Percentiles rank a stretch among this genome's conserved stretches.
These are phyloP conservation scores for Kwoniella dejecticola DNA, from an alignment of 768 basidiomycete species.

Conservation along the genomic window DNA sequence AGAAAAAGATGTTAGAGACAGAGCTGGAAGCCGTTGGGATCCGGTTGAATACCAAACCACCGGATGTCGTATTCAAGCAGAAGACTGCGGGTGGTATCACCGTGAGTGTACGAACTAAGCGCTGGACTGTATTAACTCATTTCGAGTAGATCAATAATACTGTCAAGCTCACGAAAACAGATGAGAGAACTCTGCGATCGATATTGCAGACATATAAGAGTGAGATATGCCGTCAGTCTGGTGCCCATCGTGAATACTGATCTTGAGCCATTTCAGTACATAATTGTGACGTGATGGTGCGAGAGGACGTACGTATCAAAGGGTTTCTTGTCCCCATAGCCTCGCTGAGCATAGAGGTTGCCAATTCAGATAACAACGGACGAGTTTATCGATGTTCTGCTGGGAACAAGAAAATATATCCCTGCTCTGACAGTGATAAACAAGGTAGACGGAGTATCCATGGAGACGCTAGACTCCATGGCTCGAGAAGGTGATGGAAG, in stretches of 20 bases:
- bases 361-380: constrained; percentile 78
- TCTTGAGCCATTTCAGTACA: constrained; percentile 47
- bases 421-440: constrained; percentile 94
- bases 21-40: constrained; percentile 98
- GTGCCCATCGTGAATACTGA: background rate
- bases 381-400: constrained; percentile 97
- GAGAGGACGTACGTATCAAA: constrained; percentile 88
- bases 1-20: constrained; percentile 79
- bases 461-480: constrained; percentile 55
- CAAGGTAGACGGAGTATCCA: constrained; percentile 74
- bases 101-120: constrained; percentile 55
- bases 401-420: constrained; percentile 93
- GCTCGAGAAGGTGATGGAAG: constrained; percentile 64
- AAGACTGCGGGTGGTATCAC: constrained; percentile 91
- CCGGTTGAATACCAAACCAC: constrained; percentile 81
- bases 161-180: constrained; percentile 89
- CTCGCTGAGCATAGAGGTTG: background rate
- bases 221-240: constrained; percentile 18
- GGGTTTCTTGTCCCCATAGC: constrained; percentile 14
- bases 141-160: constrained; percentile 73
- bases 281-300: constrained; percentile 92
- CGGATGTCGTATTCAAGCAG: constrained; percentile 91
- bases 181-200: constrained; percentile 90
- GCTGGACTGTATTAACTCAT: no score
- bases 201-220: constrained; percentile 91